Evolutionary conservation across 2,329 filamentous ascomycete genomes (phyloP), one percentile per base, ranked within the genome.

Genomic region (Penicillium sp.): DNA sequence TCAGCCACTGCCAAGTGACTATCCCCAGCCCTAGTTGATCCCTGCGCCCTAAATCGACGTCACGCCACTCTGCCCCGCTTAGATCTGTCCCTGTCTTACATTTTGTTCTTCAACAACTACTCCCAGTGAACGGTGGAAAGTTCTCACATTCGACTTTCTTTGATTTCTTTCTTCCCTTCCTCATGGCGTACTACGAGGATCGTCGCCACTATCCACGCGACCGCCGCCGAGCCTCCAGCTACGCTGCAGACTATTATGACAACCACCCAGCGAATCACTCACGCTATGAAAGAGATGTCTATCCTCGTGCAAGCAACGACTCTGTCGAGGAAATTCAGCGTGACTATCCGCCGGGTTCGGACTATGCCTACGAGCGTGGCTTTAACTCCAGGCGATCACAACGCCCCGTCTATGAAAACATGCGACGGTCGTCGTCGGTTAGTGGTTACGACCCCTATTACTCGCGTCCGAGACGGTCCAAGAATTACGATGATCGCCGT

Each of bases 261-360:
- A 50, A 54, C 29, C 54, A 60, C 24, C 50, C 57, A 10, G 53
- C 54, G n/a, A 38, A 49, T 24, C 43, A 59, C 47, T 39, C 50
- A 44, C 50, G 54, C 24, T 20, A 52, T 40, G 59, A 61, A 2
- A 50, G 56, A 31, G 54, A 58, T 5, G 38, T 62, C 46, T 60
- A 61, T 50, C 62, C 57, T 20, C 85, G 91, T 66, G 86, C 89
- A 63, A 90, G 86, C 68, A 84, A 85, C 40, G 74, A 86, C 24
- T 84, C 84, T 2, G 28, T 95, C 65, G 91, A 95, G 72, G 88
- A 95, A 72, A 83, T 95, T 52, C 82, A 83, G 56, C 84, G 89
- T 58, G 88, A 95, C 60, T 95, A 95, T 63, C 88, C 88, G 28
- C 88, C 89, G 6, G 86, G 84, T 32, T 61, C 65, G 5, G 83